phyloP scores from a whole-genome alignment of 352 stramenopile species.

The Phytopythium ostracodes region DNA sequence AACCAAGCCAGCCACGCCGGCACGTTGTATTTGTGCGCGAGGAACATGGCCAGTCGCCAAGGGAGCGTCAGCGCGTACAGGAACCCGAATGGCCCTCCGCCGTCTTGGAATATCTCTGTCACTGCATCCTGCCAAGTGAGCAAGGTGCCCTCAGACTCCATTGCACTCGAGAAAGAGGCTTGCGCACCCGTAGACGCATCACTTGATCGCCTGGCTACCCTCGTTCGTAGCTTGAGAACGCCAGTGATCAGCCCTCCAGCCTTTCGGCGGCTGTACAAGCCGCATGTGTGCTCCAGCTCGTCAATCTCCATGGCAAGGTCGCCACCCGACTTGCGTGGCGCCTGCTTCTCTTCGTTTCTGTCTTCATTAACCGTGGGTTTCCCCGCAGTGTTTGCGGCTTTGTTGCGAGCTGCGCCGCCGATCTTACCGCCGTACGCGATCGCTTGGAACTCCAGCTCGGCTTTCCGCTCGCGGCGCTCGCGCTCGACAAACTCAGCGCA shows the following conservation, averaged over 20 bases:
- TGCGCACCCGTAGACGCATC: neutral
- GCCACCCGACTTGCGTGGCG: conserved; percentile 28
- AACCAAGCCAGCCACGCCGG: neutral
- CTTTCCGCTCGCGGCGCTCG: conserved; percentile 63
- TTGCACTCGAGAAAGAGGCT: neutral
- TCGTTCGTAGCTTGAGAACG: neutral
- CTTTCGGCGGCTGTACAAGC: neutral
- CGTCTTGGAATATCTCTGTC: conserved; percentile 43
- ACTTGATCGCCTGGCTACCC: neutral
- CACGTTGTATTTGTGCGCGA: conserved; percentile 53
- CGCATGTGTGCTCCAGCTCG: conserved; percentile 32
- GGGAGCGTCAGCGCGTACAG: conserved; percentile 55
- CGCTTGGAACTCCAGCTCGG: conserved; percentile 79
- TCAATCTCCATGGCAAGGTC: conserved; percentile 72
- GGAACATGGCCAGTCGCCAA: conserved; percentile 31
- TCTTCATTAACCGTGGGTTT: conserved; percentile 19
- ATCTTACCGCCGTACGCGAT: conserved; percentile 64
- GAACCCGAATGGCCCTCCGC: conserved; percentile 62
- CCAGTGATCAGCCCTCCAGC: neutral
- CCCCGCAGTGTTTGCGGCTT: conserved; percentile 15
- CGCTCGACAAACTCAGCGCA: conserved; percentile 75
- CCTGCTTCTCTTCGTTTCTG: conserved; percentile 15
- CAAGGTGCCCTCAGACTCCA: conserved; percentile 27
- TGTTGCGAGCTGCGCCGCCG: conserved; percentile 8
- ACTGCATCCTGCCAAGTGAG: conserved; percentile 30